Conservation (phyloP, 306 rosid genomes). For the Inga leiocalycina region DNA sequence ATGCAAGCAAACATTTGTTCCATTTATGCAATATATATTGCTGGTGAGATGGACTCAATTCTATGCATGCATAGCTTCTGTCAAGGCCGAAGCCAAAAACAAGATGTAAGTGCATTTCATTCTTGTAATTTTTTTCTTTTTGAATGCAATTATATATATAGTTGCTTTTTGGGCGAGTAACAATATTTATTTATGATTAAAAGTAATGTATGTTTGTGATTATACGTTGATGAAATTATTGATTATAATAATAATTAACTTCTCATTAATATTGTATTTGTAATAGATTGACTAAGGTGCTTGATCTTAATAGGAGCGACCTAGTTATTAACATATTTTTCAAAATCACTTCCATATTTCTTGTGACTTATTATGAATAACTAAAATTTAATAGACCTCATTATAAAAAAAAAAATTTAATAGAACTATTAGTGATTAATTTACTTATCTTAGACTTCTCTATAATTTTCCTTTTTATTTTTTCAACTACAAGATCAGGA, state of each 20-base stretch:
- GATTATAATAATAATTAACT: not conserved
- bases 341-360: no score
- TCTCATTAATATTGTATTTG: not conserved
- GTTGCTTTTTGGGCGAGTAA: not conserved
- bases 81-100: not conserved
- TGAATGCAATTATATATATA: not conserved
- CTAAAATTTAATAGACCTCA: no score
- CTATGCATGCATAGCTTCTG: not conserved
- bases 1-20: not conserved
- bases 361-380: no score
- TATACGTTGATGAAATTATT: not conserved
- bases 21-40: not conserved
- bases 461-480: no score
- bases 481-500: no score
- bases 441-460: no score
- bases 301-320: not conserved
- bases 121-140: not conserved
- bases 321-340: no score
- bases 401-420: no score
- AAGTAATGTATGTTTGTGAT: not conserved
- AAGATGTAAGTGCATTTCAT: not conserved
- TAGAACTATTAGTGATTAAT: no score
- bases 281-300: not conserved
- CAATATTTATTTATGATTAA: not conserved
- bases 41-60: not conserved